A percentile compares a stretch with the other conserved stretches of the same genome.
Evolutionary conservation across 352 stramenopile genomes (phyloP).

Genomic region (Phytophthora fragariae): DNA sequence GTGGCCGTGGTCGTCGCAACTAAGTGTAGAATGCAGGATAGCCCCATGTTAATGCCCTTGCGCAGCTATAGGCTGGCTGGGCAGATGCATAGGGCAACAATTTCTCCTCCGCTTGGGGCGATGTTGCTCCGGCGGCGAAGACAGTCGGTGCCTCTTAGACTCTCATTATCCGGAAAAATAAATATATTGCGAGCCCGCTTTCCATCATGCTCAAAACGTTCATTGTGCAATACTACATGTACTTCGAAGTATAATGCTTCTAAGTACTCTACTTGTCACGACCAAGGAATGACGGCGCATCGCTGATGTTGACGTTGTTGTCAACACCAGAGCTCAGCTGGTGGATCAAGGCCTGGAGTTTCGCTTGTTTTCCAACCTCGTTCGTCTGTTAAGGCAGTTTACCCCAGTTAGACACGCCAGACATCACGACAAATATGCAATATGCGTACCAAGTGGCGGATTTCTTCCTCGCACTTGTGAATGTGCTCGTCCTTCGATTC

Average conservation of each 20-base stretch:
- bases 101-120: slow-evolving; percentile 12
- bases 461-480: slow-evolving; percentile 73
- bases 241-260: neutral
- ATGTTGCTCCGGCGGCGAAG: slow-evolving; percentile 15
- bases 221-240: neutral
- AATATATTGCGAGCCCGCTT: slow-evolving; percentile 41
- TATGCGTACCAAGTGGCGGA: slow-evolving; percentile 66
- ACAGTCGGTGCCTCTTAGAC: slow-evolving; percentile 28
- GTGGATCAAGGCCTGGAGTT: slow-evolving; percentile 85
- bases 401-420: neutral
- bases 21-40: slow-evolving; percentile 41
- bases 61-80: slow-evolving; percentile 18
- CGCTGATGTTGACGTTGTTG: slow-evolving; percentile 46
- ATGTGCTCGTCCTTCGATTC: slow-evolving; percentile 74
- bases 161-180: slow-evolving; percentile 34
- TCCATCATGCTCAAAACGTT: slow-evolving; percentile 14
- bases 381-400: slow-evolving; percentile 48
- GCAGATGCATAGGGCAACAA: neutral
- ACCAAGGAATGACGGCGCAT: slow-evolving; percentile 58
- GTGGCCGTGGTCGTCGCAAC: slow-evolving; percentile 41
- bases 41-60: neutral
- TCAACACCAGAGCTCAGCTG: slow-evolving; percentile 80
- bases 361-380: slow-evolving; percentile 83
- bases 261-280: slow-evolving; percentile 54
- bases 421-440: neutral